Base-by-base conservation (phyloP, 2,329 filamentous ascomycete genomes). In the Phialophora expanda region DNA sequence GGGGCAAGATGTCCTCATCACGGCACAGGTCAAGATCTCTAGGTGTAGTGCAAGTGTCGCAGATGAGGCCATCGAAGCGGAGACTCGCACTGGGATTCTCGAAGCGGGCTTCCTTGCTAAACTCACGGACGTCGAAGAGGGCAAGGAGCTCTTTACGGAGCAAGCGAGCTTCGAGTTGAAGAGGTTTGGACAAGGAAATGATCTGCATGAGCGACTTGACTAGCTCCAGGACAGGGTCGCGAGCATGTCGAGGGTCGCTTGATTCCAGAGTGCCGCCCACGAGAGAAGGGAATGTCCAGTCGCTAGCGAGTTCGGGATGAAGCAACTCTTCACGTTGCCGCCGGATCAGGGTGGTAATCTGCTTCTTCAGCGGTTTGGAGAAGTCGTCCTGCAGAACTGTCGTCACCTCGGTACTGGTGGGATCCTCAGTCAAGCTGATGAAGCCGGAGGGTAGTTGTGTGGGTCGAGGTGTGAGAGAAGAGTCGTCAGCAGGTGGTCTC, bases 191-290 rank as follows among this genome's bases (percentile, higher is more conserved):
- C 0, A 99, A 86, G 38, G 88, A 91, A 4, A 99, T 83, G 9
- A 99, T 90, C 76, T 98, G 94, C 88, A 96, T 96, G 51, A 99
- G 85, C 20, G 87, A 87, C 78, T 98, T 99, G 72, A 97, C 92
- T 3, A 99, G 86, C 77, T 98, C 93, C 0, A 99, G 85, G 0
- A 92, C 88, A 0, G 94, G 91, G 73, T 95, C 94, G 65, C 82
- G 83, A 58, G 80, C 79, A 53, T 78, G 61, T 9, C 65, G 69
- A n/a, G 20, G 64, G 30, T 68, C 46, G 61, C 54, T 64, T 22
- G 67, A 58, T 30, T 77, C 74, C n/a, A 81, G 74, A 14, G 76
- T 76, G 5, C 80, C 72, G 3, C 79, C 78, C n/a, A 79, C 79
- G 2, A 81, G 93, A 2, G 83, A 76, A 0, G 95, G 95, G 80